Conservation (phyloP, 2,329 filamentous ascomycete species). For the Neofusicoccum sp. region DNA sequence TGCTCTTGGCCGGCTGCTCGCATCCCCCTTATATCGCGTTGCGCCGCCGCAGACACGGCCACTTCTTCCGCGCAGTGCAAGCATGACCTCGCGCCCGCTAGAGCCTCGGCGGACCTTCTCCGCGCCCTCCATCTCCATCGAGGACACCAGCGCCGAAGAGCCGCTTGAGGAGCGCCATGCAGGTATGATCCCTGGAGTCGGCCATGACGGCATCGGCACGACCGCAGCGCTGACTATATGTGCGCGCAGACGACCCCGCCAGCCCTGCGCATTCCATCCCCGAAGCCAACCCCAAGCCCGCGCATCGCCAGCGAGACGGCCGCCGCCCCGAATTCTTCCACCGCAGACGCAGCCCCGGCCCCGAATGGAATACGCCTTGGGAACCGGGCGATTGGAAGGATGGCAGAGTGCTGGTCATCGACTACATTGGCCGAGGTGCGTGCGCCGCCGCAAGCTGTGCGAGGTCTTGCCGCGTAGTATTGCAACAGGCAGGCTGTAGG, state of each 20-base stretch:
- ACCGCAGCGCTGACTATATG: not conserved
- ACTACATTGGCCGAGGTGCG: constrained; percentile 45
- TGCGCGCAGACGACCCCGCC: constrained; percentile 29
- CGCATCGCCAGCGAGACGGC: not conserved
- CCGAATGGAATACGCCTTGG: constrained; percentile 36
- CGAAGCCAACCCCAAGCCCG: constrained; percentile 24
- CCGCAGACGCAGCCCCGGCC: constrained; percentile 38
- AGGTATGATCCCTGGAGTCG: constrained; percentile 11
- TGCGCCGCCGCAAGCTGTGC: not conserved
- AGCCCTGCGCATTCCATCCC: constrained; percentile 26
- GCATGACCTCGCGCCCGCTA: constrained; percentile 5
- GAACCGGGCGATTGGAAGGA: constrained; percentile 35
- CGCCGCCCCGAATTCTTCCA: constrained; percentile 27
- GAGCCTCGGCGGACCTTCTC: constrained; percentile 13
- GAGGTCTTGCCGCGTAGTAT: not conserved
- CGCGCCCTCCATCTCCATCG: constrained; percentile 37
- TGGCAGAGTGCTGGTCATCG: constrained; percentile 55
- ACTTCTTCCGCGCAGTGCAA: not conserved
- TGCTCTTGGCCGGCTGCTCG: not conserved
- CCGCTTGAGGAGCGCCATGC: constrained; percentile 17
- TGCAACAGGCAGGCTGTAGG: not conserved
- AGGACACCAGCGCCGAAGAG: constrained; percentile 33
- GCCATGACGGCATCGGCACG: not conserved
- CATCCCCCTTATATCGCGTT: not conserved
- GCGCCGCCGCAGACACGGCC: not conserved